A percentile compares a stretch with the other conserved stretches of the same genome.
Evolutionary conservation across 306 rosid species (phyloP).

Genomic region (Prinsepia uniflora): DNA sequence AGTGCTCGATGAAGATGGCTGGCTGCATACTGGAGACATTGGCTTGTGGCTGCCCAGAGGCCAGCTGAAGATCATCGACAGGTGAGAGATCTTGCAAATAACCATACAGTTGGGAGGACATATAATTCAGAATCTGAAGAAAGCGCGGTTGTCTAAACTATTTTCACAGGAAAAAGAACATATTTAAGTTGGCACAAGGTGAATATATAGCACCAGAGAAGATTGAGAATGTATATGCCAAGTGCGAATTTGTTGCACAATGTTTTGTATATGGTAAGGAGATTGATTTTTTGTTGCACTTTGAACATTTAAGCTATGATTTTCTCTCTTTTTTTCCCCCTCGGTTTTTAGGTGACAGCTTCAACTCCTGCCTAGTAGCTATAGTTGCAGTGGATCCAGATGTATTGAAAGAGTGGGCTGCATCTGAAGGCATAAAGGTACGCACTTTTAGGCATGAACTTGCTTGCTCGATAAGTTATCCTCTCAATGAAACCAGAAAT

Average conservation of each 20-base stretch:
- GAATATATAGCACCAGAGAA: conserved; percentile 97
- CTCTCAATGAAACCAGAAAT: not conserved
- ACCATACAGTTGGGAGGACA: not conserved
- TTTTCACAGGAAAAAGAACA: conserved; percentile 74
- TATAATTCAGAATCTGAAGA: not conserved
- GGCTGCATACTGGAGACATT: conserved; percentile 88
- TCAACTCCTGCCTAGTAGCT: conserved; percentile 71
- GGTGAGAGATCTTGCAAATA: conserved; percentile 35
- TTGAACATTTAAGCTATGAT: not conserved
- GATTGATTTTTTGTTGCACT: conserved; percentile 8
- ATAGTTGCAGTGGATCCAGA: conserved; percentile 71
- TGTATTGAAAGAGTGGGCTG: conserved; percentile 71
- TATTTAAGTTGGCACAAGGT: conserved; percentile 95
- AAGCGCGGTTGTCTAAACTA: not conserved
- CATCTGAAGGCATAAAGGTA: conserved; percentile 64
- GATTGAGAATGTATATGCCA: conserved; percentile 79
- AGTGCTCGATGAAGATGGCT: conserved; percentile 65
- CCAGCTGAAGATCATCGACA: conserved; percentile 83
- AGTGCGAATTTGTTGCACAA: conserved; percentile 71
- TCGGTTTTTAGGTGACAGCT: conserved; percentile 79
- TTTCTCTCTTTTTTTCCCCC: no score
- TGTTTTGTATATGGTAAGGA: conserved; percentile 84
- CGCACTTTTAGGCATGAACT: not conserved
- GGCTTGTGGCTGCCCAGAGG: conserved; percentile 83
- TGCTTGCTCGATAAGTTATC: not conserved